Base-by-base conservation (phyloP, 2,329 filamentous ascomycete species). In the Bisporella sp. region DNA sequence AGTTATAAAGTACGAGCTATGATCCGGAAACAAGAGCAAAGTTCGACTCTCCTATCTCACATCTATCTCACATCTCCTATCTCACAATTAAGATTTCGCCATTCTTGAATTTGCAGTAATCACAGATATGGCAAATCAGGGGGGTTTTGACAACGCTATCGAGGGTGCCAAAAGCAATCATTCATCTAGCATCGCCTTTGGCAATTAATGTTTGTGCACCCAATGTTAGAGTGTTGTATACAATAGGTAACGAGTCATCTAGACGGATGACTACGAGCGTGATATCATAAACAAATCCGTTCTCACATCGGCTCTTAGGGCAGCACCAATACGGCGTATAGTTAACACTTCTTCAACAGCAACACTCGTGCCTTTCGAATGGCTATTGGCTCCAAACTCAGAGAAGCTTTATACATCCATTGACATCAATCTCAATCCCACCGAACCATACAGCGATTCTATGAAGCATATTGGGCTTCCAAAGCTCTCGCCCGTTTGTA, bases 391-490 rank as follows among this genome's bases (percentile, higher is more conserved):
- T 50, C 54, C 51, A 32, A 46, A 48, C 33, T 47, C 52, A 49
- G 29, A 51, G 8, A 40, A 47, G 51, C 35, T 55, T 30, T 55
- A 50, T 42, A 56, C 54, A 6, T 49, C 56, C 29, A 46, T 45
- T 43, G 52, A 57, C 44, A 53, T 57, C 33, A 53, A 55, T 52
- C 49, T 42, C 37, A 44, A 46, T 9, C 9, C 31, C 21, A 31
- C 40, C 1, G 28, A 6, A 31, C 46, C 57, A 2, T 57, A 41
- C 50, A 12, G 32, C 3, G 3, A 21, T 21, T 31, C 57, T 41
- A 59, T 62, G 56, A 61, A 53, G 64, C 63, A 3, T 66, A 67
- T 44, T 62, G 53, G 40, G 57, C 54, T 43, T 63, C 62, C 31
- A 66, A 66, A 46, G 55, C 57, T 4, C 54, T 63, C 0, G 51